Evolutionary conservation across 768 basidiomycete species (phyloP).

Genomic region (Macrocybe gigantea): DNA sequence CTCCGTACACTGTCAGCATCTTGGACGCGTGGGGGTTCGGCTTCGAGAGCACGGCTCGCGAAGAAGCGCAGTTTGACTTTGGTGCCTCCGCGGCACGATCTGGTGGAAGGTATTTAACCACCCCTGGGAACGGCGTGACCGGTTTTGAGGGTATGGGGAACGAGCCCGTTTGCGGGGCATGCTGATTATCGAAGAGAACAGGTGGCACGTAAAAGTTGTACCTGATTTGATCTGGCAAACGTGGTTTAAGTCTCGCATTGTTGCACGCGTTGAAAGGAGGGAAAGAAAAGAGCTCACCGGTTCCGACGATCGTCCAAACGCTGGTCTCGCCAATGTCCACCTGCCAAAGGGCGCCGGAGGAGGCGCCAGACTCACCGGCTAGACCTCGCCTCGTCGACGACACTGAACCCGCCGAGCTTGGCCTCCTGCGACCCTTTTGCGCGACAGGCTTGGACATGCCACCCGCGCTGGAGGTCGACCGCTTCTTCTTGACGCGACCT

Average conservation of each 20-base stretch:
- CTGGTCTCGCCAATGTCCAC: constrained; percentile 92
- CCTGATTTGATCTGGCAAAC: constrained; percentile 69
- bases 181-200: constrained; percentile 75
- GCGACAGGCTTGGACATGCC: constrained; percentile 45
- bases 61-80: constrained; percentile 61
- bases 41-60: constrained; percentile 66
- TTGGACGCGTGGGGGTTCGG: constrained; percentile 74
- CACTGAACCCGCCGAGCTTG: constrained; percentile 71
- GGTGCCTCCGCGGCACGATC: constrained; percentile 82
- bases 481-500: constrained; percentile 80
- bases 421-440: constrained; percentile 57
- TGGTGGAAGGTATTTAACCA: constrained; percentile 88
- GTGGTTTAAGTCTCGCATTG: too few relatives aligned
- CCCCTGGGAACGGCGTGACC: constrained; percentile 79
- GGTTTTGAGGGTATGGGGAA: constrained; percentile 80
- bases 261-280: constrained; percentile 6
- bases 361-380: constrained; percentile 59
- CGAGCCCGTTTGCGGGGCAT: constrained; percentile 60
- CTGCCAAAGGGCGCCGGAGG: constrained; percentile 80
- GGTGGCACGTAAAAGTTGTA: constrained; percentile 94
- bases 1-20: constrained; percentile 83
- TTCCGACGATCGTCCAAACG: constrained; percentile 92
- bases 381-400: constrained; percentile 64
- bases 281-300: constrained; percentile 46
- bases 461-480: constrained; percentile 69